Percentiles rank a stretch among this genome's conserved stretches.
Evolutionary conservation across 2,329 filamentous ascomycete genomes (phyloP).

Genomic region (Boeremia lycopersici): DNA sequence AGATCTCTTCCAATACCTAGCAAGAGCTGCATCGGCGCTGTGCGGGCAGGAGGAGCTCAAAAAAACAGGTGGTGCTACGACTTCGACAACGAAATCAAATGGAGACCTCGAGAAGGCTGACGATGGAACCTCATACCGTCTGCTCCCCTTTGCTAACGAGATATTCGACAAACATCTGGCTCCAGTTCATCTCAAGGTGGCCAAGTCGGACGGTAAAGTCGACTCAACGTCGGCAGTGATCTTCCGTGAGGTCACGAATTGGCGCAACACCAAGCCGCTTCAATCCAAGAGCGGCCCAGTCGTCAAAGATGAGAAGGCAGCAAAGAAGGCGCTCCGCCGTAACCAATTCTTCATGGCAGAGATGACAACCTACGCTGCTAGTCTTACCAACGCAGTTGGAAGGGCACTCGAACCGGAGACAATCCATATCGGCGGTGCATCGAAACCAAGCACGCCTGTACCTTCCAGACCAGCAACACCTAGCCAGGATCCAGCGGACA

Average conservation of each 20-base stretch:
- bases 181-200: constrained; percentile 50
- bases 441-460: constrained; percentile 14
- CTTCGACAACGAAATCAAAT: neutral
- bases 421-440: constrained; percentile 58
- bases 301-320: constrained; percentile 42
- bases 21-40: constrained; percentile 28
- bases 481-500: constrained; percentile 21
- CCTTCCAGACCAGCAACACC: constrained; percentile 14
- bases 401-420: constrained; percentile 68
- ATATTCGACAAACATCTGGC: constrained; percentile 56
- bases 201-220: constrained; percentile 29
- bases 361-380: constrained; percentile 71
- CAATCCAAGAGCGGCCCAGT: constrained; percentile 41
- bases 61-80: constrained; percentile 9
- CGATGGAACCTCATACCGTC: constrained; percentile 30
- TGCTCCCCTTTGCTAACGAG: constrained; percentile 56
- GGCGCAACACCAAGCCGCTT: constrained; percentile 66
- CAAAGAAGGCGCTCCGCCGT: constrained; percentile 47
- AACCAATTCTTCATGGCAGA: constrained; percentile 72
- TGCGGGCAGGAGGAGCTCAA: constrained; percentile 23
- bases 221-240: constrained; percentile 48
- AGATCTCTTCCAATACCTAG: constrained; percentile 26
- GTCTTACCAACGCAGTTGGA: constrained; percentile 68
- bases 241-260: constrained; percentile 61
- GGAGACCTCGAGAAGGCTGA: constrained; percentile 13